A percentile compares a stretch with the other conserved stretches of the same genome.
Evolutionary conservation across 1,284 basidiomycete species (phyloP).

Genomic region (Cutaneotrichosporon curvatum): DNA sequence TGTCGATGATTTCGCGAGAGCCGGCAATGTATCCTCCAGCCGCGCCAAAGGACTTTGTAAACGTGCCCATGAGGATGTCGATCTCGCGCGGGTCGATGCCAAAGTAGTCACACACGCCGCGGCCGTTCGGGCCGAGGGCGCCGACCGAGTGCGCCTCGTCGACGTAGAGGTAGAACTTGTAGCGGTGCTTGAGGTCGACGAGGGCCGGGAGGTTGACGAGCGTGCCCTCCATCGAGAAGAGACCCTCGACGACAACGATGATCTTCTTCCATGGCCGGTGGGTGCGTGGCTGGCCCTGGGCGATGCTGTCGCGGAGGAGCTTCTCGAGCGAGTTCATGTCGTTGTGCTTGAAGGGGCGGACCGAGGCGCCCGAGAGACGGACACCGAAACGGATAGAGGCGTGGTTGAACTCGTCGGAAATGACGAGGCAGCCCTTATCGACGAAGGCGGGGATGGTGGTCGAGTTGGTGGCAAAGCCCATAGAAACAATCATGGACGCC

Average conservation of each 20-base stretch:
- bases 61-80: slow-evolving; percentile 97
- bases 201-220: slow-evolving; percentile 77
- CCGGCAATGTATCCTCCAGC: slow-evolving; percentile 94
- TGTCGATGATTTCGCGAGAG: slow-evolving; percentile 68
- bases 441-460: slow-evolving; percentile 89
- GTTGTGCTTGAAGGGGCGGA: slow-evolving; percentile 96
- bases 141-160: slow-evolving; percentile 98
- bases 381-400: slow-evolving; percentile 91
- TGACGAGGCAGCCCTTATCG: slow-evolving; percentile 84
- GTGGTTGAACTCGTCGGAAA: slow-evolving; percentile 97
- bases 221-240: slow-evolving; percentile 98
- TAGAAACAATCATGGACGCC: slow-evolving; percentile 81
- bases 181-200: slow-evolving; percentile 83
- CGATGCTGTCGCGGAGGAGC: slow-evolving; percentile 82
- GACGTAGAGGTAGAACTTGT: slow-evolving; percentile 97
- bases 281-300: slow-evolving; percentile 93
- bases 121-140: slow-evolving; percentile 85
- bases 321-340: slow-evolving; percentile 78
- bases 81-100: slow-evolving; percentile 70
- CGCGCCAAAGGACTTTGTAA: slow-evolving; percentile 98
- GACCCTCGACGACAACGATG: slow-evolving; percentile 84
- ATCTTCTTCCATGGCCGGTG: slow-evolving; percentile 99
- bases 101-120: slow-evolving; percentile 95
- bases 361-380: slow-evolving; percentile 77
- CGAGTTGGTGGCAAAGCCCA: slow-evolving; percentile 98